A percentile compares a stretch with the other conserved stretches of the same genome.
phyloP scores from a whole-genome alignment of 2,329 filamentous ascomycete species.

The Penicillium sp. region DNA sequence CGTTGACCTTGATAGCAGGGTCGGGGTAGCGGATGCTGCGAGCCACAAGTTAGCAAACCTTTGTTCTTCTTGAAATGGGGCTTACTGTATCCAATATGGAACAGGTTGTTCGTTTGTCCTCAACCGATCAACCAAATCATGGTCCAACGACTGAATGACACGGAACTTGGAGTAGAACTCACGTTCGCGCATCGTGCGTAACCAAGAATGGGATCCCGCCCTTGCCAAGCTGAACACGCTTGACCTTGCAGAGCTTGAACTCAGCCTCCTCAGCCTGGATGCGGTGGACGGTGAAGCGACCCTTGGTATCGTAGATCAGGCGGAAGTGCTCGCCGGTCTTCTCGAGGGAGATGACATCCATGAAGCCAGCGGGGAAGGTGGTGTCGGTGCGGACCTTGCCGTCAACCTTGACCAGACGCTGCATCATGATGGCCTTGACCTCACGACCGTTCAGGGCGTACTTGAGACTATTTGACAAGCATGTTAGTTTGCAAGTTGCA shows the following conservation, averaged over 20 bases:
- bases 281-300: constrained; percentile 99
- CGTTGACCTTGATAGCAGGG: constrained; percentile 98
- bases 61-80: constrained; percentile 19
- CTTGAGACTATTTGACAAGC: constrained; percentile 74
- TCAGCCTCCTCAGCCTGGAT: constrained; percentile 98
- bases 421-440: constrained; percentile 97
- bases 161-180: constrained; percentile 72
- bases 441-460: constrained; percentile 99
- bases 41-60: constrained; percentile 33
- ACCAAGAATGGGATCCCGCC: constrained; percentile 99
- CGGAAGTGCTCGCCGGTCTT: constrained; percentile 99
- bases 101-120: constrained; percentile 35
- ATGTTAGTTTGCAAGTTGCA: constrained; percentile 11
- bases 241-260: constrained; percentile 99
- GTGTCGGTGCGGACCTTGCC: constrained; percentile 98
- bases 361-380: constrained; percentile 97
- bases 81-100: constrained; percentile 37
- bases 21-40: constrained; percentile 98
- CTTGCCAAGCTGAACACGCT: constrained; percentile 98
- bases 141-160: constrained; percentile 99
- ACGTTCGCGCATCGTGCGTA: constrained; percentile 99
- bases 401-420: constrained; percentile 99
- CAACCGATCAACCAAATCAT: constrained; percentile 79
- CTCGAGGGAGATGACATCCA: constrained; percentile 99
- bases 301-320: constrained; percentile 99